Evolutionary conservation across 768 basidiomycete genomes (phyloP), one percentile per base, ranked within the genome.

Genomic region (Tricholoma terreum): DNA sequence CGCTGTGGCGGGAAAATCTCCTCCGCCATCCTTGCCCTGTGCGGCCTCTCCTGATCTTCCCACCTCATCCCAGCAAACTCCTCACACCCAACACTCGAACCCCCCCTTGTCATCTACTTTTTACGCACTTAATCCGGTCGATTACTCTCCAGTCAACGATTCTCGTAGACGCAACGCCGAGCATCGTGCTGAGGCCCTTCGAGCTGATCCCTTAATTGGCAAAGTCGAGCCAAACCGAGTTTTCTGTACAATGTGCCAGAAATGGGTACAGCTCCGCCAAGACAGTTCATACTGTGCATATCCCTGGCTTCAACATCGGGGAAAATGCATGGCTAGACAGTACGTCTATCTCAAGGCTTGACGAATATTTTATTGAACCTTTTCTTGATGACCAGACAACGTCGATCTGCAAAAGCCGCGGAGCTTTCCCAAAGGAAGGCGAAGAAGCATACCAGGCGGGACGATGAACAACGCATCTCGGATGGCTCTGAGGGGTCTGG

Each of bases 261-360:
- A 90, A 69, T 92, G 90, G 90, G 88, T 92, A 2, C 90, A 91
- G 68, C 77, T 92, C 17, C 70, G 90, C 46, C 89, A 90, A 67
- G 89, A 92, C 61, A 84, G 83, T 56, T 82, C 84, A 10, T 92
- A 86, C 68, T 92, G 89, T 61, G 86, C 89, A 53, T 89, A 90
- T 66, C 89, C 89, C 43, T 92, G 89, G 89, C 67, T 84, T 55
- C 87, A 89, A 71, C 89, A 92, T 69, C 81, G 86, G 17, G 81
- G 77, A 22, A 92, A 90, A 69, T 91, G 89, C 73, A 68, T 89
- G 46, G 80, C 82, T 21, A 72, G 87, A 65, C 78, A 84, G 89
- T 90, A 68, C 67, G 84, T 82, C 22, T 5, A 36, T 50, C 9
- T 33, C 54, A 50, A 50, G 24, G 21, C 38, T 42, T 51, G 9